Conservation (phyloP, 805 yeast species). For the Candida manassasensis region DNA sequence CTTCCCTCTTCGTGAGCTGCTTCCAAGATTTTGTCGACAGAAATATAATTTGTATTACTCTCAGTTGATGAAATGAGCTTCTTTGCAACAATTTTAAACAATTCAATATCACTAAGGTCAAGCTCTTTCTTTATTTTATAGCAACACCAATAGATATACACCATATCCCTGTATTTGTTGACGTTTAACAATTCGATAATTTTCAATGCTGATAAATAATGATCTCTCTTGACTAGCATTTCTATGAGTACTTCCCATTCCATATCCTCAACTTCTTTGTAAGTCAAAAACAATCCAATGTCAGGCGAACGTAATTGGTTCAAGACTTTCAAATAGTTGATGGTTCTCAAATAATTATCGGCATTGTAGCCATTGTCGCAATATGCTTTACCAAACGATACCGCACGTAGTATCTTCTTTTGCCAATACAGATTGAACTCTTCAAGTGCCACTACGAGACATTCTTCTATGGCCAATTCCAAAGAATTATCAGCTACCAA, state of each 20-base stretch:
- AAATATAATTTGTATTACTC: constrained; percentile 32
- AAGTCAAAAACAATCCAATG: constrained; percentile 66
- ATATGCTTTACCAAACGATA: constrained; percentile 76
- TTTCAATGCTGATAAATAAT: constrained; percentile 59
- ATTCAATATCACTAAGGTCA: constrained; percentile 52
- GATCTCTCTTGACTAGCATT: constrained; percentile 53
- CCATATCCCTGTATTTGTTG: constrained; percentile 33
- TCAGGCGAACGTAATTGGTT: constrained; percentile 64
- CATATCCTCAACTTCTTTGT: constrained; percentile 43
- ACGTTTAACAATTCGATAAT: constrained; percentile 47
- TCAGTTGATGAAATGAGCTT: constrained; percentile 33
- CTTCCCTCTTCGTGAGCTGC: constrained; percentile 83
- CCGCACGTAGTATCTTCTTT: constrained; percentile 73
- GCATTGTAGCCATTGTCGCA: constrained; percentile 48
- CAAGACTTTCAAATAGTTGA: constrained; percentile 59
- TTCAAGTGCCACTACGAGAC: constrained; percentile 69
- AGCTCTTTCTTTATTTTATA: constrained; percentile 55
- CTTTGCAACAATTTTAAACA: constrained; percentile 46
- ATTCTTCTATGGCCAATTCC: constrained; percentile 58
- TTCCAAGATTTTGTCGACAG: constrained; percentile 56
- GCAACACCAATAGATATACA: constrained; percentile 80
- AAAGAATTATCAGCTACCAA: constrained; percentile 43
- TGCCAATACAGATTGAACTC: constrained; percentile 81
- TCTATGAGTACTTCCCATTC: constrained; percentile 54
- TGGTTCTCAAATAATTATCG: constrained; percentile 55